Evolutionary conservation across 768 basidiomycete genomes (phyloP), one percentile per base, ranked within the genome.

Genomic region (Rhodotorula sphaerocarpa): DNA sequence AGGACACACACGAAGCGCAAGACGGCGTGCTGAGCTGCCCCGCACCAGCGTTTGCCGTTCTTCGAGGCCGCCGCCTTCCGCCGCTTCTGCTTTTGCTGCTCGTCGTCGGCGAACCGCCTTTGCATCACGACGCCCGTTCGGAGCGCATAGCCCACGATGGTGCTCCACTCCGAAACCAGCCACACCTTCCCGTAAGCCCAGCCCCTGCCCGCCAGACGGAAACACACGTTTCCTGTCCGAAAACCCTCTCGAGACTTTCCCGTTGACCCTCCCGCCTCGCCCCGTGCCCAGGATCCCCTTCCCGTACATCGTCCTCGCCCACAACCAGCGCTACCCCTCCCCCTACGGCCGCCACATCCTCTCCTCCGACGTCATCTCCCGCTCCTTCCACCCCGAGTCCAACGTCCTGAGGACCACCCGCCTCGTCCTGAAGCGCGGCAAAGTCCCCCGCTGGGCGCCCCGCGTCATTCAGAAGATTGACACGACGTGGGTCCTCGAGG

Each of bases 311-410:
- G 84, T 92, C 25, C 80, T 93, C 67, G 92, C 92, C 18, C 95
- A 87, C 79, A 92, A 92, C 74, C 79, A 95, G 62, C 86, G 92
- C 66, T 97, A 95, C 76, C 92, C 92, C 6, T 96, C 95, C 74
- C 90, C 92, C 52, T 90, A 89, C 72, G 88, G 92, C 10, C 80
- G 87, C 42, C 92, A 97, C 77, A 86, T 97, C 75, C 77, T 92
- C 69, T 91, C 91, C 7, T 92, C 90, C 80, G 92, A 96, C 78
- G 90, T 96, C 72, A 84, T 97, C 68, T 87, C 88, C 57, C 87
- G 92, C 69, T 79, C 77, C 25, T 79, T 87, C 50, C 31, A 42
- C 44, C 59, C 62, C 20, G 3, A 1, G 0, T 42, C 57, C 25
- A 79, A 84, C 18, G 82, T 86, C 21, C 80, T 96, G 25, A 75